Evolutionary conservation across 495 filamentous ascomycete species (phyloP).

Genomic region (Cladorrhinum samala): DNA sequence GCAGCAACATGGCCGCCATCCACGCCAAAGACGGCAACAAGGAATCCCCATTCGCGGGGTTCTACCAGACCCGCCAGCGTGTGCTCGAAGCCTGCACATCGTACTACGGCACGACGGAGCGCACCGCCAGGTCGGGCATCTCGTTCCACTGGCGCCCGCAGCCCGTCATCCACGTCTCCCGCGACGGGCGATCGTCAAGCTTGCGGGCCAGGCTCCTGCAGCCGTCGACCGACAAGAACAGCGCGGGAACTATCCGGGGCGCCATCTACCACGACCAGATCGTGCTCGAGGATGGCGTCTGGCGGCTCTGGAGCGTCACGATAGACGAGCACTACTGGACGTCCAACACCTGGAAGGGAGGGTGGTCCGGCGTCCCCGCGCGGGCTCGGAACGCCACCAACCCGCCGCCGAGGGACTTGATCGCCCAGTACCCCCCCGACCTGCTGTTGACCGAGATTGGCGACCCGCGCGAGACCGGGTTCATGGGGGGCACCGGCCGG

Average conservation of each 20-base stretch:
- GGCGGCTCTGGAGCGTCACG: constrained; percentile 14
- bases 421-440: constrained; percentile 5
- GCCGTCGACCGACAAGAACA: constrained; percentile 7
- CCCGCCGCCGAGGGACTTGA: constrained; percentile 5
- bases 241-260: constrained; percentile 3
- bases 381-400: constrained; percentile 4
- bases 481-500: constrained; percentile 13
- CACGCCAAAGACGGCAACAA: constrained; percentile 15
- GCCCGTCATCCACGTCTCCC: constrained; percentile 16
- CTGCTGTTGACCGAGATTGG: constrained; percentile 9
- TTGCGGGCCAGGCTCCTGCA: constrained; percentile 15
- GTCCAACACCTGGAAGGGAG: constrained; percentile 7
- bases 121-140: background rate
- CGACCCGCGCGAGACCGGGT: constrained; percentile 12
- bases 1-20: constrained; percentile 12
- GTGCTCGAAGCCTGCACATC: constrained; percentile 9
- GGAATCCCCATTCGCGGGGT: constrained; percentile 15
- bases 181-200: constrained; percentile 14
- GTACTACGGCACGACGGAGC: constrained; percentile 9
- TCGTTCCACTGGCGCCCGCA: constrained; percentile 18
- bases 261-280: constrained; percentile 22
- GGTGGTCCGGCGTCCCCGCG: constrained; percentile 12
- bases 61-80: constrained; percentile 16
- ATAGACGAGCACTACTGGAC: constrained; percentile 24
- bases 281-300: constrained; percentile 10